Evolutionary conservation across 108 stramenopile species (phyloP).

Genomic region (Schizochytrium sp.): DNA sequence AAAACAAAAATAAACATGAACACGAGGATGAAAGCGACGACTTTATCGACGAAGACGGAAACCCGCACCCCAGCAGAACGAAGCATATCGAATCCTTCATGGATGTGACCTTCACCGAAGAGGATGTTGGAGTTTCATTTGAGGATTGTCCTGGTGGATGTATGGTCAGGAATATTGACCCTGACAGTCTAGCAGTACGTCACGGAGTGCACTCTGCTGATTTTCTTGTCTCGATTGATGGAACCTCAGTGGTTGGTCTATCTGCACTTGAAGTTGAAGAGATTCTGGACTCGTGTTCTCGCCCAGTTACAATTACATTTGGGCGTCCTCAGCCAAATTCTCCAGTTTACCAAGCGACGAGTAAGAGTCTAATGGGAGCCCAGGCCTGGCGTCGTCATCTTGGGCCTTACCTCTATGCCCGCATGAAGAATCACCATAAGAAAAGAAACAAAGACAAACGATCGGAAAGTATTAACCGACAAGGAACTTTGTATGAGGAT

Average conservation of each 20-base stretch:
- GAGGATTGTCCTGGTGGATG: neutral
- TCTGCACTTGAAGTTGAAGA: neutral
- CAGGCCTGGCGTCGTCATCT: conserved; percentile 17
- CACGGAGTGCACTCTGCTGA: neutral
- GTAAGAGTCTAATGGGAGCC: neutral
- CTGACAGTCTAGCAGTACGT: neutral
- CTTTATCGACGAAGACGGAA: neutral
- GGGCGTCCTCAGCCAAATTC: neutral
- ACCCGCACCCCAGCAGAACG: neutral
- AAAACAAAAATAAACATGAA: too few species aligned
- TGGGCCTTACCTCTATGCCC: conserved; percentile 24
- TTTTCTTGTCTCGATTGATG: neutral
- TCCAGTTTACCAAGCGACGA: neutral
- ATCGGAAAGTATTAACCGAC: too few species aligned
- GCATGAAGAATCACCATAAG: conserved; percentile 7
- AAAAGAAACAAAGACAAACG: neutral
- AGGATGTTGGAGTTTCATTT: neutral
- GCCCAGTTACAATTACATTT: neutral
- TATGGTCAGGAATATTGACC: neutral
- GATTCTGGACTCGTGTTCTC: neutral
- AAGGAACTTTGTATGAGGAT: too few species aligned
- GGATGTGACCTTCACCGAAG: neutral
- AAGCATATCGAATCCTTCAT: neutral
- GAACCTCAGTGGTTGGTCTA: neutral
- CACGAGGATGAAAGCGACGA: neutral